Percentiles rank a stretch among this genome's conserved stretches.
Evolutionary conservation across 2,329 filamentous ascomycete genomes (phyloP).

Genomic region (Rutstroemia sp.): DNA sequence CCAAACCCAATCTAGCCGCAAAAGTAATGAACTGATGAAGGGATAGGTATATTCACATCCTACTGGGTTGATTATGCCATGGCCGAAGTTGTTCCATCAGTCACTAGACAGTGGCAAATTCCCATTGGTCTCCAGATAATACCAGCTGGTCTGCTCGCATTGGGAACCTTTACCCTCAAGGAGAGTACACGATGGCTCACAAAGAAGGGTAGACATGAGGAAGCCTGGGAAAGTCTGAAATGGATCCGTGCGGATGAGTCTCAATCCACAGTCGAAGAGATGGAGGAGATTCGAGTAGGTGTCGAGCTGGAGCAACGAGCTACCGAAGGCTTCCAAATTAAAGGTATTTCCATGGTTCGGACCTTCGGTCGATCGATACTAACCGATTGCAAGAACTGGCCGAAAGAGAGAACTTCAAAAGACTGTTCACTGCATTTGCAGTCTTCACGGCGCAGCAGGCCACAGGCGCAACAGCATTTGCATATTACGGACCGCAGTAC

Average conservation of each 20-base stretch:
- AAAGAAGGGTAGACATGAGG: conserved; percentile 37
- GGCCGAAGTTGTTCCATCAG: conserved; percentile 30
- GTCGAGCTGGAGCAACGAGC: conserved; percentile 40
- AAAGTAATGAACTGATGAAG: not conserved
- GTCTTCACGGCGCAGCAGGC: conserved; percentile 32
- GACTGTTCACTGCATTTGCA: conserved; percentile 13
- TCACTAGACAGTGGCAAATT: conserved; percentile 42
- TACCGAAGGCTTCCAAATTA: conserved; percentile 33
- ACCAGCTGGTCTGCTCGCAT: conserved; percentile 38
- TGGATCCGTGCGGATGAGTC: conserved; percentile 44
- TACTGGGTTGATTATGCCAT: conserved; percentile 43
- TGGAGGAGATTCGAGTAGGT: conserved; percentile 37
- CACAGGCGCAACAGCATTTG: conserved; percentile 43
- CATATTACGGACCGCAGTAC: conserved; percentile 46
- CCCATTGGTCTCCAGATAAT: conserved; percentile 37
- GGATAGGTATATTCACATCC: conserved; percentile 13
- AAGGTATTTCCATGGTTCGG: not conserved
- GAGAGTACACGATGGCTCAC: conserved; percentile 45
- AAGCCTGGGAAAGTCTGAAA: conserved; percentile 40
- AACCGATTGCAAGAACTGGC: conserved; percentile 6
- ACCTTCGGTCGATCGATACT: not conserved
- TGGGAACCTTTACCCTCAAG: conserved; percentile 42
- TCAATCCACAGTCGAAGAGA: conserved; percentile 32
- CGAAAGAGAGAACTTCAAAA: conserved; percentile 18
- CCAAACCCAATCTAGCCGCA: conserved; percentile 1